Evolutionary conservation across 768 basidiomycete species (phyloP).

Genomic region (Pleurotus platypus): DNA sequence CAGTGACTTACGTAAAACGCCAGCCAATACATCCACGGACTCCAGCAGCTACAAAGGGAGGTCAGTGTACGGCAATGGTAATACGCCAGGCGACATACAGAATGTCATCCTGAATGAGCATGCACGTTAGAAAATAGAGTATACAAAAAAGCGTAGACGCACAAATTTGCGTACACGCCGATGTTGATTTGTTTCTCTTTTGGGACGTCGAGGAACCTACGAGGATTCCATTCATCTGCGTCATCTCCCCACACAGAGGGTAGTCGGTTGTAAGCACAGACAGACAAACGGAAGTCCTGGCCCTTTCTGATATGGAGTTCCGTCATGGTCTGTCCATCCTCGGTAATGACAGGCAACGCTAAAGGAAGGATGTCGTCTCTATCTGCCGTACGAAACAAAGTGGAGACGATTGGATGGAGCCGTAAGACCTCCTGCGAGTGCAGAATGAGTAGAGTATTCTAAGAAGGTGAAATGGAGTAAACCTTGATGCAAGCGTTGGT

Average conservation of each 20-base stretch:
- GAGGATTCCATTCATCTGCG: conserved; percentile 17
- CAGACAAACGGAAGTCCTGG: conserved; percentile 27
- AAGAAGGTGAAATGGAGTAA: not conserved
- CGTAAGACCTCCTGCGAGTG: conserved; percentile 24
- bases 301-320: conserved; percentile 32
- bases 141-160: not conserved
- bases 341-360: conserved; percentile 29
- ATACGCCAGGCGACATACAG: not conserved
- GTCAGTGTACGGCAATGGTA: not conserved
- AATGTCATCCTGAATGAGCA: not conserved
- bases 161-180: conserved; percentile 23
- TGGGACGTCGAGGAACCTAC: conserved; percentile 13
- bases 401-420: conserved; percentile 26
- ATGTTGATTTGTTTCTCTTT: conserved; percentile 13
- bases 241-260: conserved; percentile 17
- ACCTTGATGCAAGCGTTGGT: conserved; percentile 8
- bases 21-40: conserved; percentile 11
- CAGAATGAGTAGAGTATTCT: not conserved
- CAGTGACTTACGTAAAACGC: conserved; percentile 10
- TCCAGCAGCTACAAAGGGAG: conserved; percentile 1
- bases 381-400: conserved; percentile 15
- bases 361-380: conserved; percentile 42
- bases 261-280: conserved; percentile 30
- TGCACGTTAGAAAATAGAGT: not conserved
- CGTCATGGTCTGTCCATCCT: conserved; percentile 25